phyloP scores from a whole-genome alignment of 306 rosid genomes.

The Malus sylvestris region DNA sequence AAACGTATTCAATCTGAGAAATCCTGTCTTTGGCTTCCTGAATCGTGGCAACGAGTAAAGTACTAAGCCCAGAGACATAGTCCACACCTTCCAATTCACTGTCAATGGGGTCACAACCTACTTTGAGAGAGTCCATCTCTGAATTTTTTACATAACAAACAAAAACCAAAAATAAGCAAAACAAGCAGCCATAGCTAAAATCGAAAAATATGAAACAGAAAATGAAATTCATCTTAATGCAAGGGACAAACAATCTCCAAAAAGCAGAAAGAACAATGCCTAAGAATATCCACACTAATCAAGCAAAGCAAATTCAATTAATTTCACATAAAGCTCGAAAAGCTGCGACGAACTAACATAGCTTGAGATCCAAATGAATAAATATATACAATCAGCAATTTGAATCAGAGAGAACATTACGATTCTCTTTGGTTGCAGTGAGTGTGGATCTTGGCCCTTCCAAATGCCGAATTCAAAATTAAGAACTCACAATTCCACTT shows the following conservation, averaged over 20 bases:
- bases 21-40: slow-evolving; percentile 76
- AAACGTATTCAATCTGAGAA: slow-evolving; percentile 70
- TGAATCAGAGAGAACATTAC: background rate
- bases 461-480: background rate
- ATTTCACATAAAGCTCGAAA: background rate
- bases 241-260: background rate
- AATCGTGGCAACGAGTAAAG: slow-evolving; percentile 74
- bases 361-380: background rate
- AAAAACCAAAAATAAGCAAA: background rate
- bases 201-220: background rate
- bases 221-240: background rate
- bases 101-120: slow-evolving; percentile 16
- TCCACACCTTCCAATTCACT: slow-evolving; percentile 25
- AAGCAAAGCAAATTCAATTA: background rate
- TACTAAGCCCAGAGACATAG: slow-evolving; percentile 53
- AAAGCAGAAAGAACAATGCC: background rate
- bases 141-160: background rate
- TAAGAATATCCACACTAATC: background rate
- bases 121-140: slow-evolving; percentile 38
- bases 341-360: background rate
- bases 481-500: background rate
- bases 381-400: background rate
- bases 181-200: background rate
- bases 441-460: background rate
- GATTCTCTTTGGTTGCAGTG: background rate